These are phyloP conservation scores for Neonectria sp. DNA, from an alignment of 2,329 filamentous ascomycete species.

Conservation along the genomic window DNA sequence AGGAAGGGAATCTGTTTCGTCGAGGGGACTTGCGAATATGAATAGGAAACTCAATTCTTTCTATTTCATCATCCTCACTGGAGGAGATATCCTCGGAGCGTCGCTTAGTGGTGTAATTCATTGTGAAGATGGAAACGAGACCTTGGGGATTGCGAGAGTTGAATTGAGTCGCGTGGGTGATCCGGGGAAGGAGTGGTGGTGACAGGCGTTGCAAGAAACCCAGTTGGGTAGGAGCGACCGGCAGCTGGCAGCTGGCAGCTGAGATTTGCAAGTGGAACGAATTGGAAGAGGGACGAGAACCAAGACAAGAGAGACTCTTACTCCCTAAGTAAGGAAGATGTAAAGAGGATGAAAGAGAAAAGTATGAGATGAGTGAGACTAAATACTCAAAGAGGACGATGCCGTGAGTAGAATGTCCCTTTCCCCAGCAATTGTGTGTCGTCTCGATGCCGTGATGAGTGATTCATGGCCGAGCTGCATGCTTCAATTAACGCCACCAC, in stretches of 20 bases:
- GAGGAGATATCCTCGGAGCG: slow-evolving; percentile 1
- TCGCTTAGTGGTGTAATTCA: background rate
- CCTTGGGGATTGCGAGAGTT: background rate
- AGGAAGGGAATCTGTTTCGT: background rate
- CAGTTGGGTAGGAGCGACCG: background rate
- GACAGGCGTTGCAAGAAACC: background rate
- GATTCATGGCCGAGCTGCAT: background rate
- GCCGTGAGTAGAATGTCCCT: background rate
- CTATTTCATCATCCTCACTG: too few relatives aligned
- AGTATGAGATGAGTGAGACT: background rate
- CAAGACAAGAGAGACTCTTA: background rate
- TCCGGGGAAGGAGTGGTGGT: background rate
- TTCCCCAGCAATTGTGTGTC: background rate
- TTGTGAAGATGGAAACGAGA: background rate
- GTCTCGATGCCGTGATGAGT: background rate
- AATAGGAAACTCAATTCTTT: background rate
- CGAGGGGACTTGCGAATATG: background rate
- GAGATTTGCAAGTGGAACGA: background rate
- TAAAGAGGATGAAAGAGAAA: background rate
- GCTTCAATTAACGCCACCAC: background rate
- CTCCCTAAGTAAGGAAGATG: background rate
- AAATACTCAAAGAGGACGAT: background rate
- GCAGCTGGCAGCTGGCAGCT: background rate
- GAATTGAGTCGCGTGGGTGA: background rate
- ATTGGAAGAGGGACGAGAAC: background rate